Evolutionary conservation across 305 asterid genomes (phyloP), one percentile per base, ranked within the genome.

Genomic region (Rubia balearica): DNA sequence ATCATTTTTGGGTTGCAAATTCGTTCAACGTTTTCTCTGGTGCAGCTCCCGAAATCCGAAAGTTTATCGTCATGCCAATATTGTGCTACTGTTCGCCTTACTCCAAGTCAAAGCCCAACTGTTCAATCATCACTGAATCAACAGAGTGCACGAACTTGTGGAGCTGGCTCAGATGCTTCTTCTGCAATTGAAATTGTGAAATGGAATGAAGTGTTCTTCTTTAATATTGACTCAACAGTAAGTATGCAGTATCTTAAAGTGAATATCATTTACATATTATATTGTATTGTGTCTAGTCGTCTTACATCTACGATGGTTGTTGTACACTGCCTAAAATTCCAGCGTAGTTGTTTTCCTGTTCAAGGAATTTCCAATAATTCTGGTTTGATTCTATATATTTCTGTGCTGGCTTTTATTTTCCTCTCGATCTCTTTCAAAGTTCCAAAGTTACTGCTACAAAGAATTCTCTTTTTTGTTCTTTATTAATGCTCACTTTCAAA

Each of bases 171-270:
- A 65, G 80, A 74, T 77, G 82, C 71, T 71, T 81, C 87, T 81
- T 78, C 89, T 71, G 87, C 85, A 38, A 38, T 81, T 69, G 88
- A 84, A 81, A 71, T 73, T 56, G 88, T 94, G 83, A 83, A 81
- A 81, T 94, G 98, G 98, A 85, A 91, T 76, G 99, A 94, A 85
- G 89, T 87, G 48, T 91, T 94, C 81, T 94, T 89, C 88, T 94
- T 94, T 89, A 91, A 87, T 88, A 81, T 87, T 75, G 90, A 85
- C 69, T 80, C 91, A 73, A 68, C 75, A 90, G 99, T 94, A 70
- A 48, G 98, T 86, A 53, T 73, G 71, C 76, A n/a, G 49, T 12
- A 55, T 36, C 12, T 49, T 19, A 4, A 43, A n/a, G 42, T 42
- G 17, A 61, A 30, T 65, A 24, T 36, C 21, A 14, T 45, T 45